Conservation (phyloP, 108 stramenopile genomes). For the Skeletonema menzelii region DNA sequence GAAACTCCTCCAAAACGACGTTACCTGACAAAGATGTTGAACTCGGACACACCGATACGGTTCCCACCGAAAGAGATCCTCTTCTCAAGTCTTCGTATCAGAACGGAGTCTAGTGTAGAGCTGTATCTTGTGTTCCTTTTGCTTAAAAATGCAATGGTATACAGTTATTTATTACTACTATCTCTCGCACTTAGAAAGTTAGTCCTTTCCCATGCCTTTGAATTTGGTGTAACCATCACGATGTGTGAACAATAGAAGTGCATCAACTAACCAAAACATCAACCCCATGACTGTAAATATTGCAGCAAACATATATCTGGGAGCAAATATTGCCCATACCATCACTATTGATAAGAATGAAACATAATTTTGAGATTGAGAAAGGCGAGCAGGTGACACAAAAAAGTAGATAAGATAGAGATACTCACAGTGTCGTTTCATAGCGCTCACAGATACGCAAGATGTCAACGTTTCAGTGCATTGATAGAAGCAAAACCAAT, state of each 20-base stretch:
- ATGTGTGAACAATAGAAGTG: background rate
- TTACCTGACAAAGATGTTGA: no score
- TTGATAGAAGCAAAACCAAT: conserved; percentile 68
- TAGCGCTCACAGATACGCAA: conserved; percentile 75
- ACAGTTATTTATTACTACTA: no score
- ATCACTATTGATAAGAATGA: conserved; percentile 38
- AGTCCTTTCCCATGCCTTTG: no score
- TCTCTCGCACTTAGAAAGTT: no score
- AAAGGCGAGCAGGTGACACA: background rate
- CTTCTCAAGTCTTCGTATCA: no score
- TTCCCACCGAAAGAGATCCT: no score
- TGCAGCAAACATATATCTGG: conserved; percentile 73
- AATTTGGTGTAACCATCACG: no score
- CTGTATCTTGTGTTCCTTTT: no score
- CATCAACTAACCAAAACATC: conserved; percentile 17
- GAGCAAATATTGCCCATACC: conserved; percentile 92
- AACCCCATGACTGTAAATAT: conserved; percentile 52
- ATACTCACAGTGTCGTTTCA: conserved; percentile 59
- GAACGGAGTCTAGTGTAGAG: no score
- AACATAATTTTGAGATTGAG: background rate
- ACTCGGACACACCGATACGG: no score
- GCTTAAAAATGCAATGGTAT: no score
- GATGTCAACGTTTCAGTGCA: conserved; percentile 65
- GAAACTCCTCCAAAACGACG: no score
- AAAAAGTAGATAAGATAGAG: background rate